A percentile compares a stretch with the other conserved stretches of the same genome.
These are phyloP conservation scores for Russula olivacea DNA, from an alignment of 768 basidiomycete species.

Conservation along the genomic window DNA sequence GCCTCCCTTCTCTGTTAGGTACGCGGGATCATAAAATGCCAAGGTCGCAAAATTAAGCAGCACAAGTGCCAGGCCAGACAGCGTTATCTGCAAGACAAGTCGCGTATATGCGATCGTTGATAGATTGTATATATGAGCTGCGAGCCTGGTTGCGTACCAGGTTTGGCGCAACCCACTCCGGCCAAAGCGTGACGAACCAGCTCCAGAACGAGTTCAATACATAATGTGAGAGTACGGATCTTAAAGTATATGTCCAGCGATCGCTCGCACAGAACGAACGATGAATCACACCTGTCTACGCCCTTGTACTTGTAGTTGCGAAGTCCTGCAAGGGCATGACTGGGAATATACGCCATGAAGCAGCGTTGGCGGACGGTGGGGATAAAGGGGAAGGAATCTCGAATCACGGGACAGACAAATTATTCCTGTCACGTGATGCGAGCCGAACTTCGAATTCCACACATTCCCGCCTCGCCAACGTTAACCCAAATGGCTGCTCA, in stretches of 20 bases:
- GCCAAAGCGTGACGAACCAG: constrained; percentile 87
- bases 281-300: constrained; percentile 63
- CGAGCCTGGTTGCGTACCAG: constrained; percentile 48
- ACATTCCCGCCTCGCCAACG: too few relatives aligned
- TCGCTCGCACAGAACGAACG: not conserved
- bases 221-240: constrained; percentile 71
- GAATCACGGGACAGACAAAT: too few relatives aligned
- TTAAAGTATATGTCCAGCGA: constrained; percentile 28
- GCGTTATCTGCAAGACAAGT: constrained; percentile 63
- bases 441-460: too few relatives aligned
- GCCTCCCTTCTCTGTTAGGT: constrained; percentile 62
- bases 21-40: constrained; percentile 75
- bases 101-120: not conserved
- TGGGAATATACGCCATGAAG: constrained; percentile 60
- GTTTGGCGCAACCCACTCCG: constrained; percentile 80
- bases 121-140: not conserved
- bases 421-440: too few relatives aligned
- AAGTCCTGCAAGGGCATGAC: constrained; percentile 63
- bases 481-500: too few relatives aligned
- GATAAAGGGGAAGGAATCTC: too few relatives aligned
- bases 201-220: constrained; percentile 85
- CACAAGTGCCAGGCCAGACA: constrained; percentile 77
- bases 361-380: not conserved
- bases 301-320: constrained; percentile 75
- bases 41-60: constrained; percentile 79